Evolutionary conservation across 306 rosid genomes (phyloP), one percentile per base, ranked within the genome.

Genomic region (Lathyrus sativus): DNA sequence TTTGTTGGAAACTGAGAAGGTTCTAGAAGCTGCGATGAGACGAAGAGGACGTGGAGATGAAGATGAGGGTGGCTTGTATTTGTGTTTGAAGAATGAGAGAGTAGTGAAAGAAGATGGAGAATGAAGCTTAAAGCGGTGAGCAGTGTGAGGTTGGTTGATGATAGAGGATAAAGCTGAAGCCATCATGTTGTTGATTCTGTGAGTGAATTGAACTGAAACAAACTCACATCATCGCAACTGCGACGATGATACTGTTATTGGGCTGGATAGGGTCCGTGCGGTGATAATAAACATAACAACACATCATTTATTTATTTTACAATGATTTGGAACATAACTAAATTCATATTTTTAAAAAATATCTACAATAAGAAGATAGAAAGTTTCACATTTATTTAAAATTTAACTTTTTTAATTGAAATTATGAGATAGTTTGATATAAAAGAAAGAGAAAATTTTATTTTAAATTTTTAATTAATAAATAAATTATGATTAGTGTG

Each of bases 81-180:
- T 56, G 70, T 42, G 62, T 35, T 51, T 74, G 68, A 83, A 69
- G 65, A 81, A 26, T 43, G 73, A 46, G 65, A 81, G 55, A 57
- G 78, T 28, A 1, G 64, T 3, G 11, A 51, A 1, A 39, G 83
- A 39, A 57, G 86, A 83, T 5, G 85, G 61, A 7, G 81, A 70
- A 10, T 76, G 84, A 61, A 84, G 86, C 62, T 71, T 83, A 8
- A 81, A 68, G 63, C 84, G 85, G 18, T 82, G 77, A 68, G 73
- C 80, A 37, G 76, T 41, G 76, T 80, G 77, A 37, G 85, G 84
- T 17, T 83, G 89, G 78, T 79, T 78, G 73, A 89, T 48, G 33
- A 85, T 78, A n/a, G 86, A 81, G 12, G 91, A 82, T 8, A 85
- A 81, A 6, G 82, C 71, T 5, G 89, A 82, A 68, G 97, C 87